Evolutionary conservation across 2,329 filamentous ascomycete species (phyloP), one percentile per base, ranked within the genome.

Genomic region (Botrytis sinoallii): DNA sequence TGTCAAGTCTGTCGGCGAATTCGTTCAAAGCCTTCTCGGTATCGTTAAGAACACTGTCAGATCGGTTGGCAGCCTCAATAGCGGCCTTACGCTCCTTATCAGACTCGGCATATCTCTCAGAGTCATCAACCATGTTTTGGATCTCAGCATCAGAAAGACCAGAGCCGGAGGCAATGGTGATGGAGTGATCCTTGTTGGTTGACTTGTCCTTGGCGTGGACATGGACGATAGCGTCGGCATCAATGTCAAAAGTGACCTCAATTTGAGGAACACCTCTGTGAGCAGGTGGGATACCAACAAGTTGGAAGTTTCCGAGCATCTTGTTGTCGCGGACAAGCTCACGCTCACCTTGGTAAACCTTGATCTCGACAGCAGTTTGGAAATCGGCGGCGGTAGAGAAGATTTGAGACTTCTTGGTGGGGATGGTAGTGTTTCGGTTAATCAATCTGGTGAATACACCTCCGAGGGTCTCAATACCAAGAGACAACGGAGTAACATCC

Each of bases 281-380:
- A 73, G 95, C 95, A 80, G 95, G 95, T 74, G 95, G 95, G 76
- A 98, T 98, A 78, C 95, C 95, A 81, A 97, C 94, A 79, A 98
- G 92, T 89, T 98, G 95, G 93, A 98, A 98, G 92, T 98, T 98
- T 76, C 95, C 95, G 74, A 98, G 90, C 75, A 98, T 87, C 90
- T 98, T 98, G 92, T 98, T 98, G 87, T 98, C 95, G 83, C 91
- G 92, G 84, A 98, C 95, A 77, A 98, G 94, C 88, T 98, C 95
- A 93, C 95, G 95, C 90, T 98, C 95, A 88, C 95, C 95, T 91
- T 98, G 95, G 92, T 91, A 98, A 77, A 98, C 95, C 93, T 98
- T 98, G 89, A 98, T 98, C 88, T 98, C 95, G 82, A 98, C 95
- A 79, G 95, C 95, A 77, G 93, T 97, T 89, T 98, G 95, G 93